These are phyloP conservation scores for Ceratobasidium sp. DNA, from an alignment of 1,284 basidiomycete species.

Conservation along the genomic window DNA sequence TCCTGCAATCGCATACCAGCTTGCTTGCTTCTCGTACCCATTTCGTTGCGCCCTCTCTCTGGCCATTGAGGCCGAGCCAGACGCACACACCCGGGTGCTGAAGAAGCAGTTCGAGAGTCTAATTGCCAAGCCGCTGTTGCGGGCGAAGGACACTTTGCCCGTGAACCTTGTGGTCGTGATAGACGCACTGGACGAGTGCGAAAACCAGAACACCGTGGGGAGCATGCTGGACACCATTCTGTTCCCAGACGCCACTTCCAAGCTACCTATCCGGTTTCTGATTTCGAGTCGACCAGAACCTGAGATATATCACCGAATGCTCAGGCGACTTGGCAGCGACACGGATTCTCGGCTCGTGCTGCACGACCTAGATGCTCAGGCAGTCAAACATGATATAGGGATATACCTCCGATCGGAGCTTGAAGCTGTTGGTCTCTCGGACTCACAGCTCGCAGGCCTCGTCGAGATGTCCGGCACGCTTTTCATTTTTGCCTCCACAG, in stretches of 20 bases:
- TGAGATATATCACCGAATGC: not conserved
- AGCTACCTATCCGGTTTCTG: not conserved
- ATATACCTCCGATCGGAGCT: not conserved
- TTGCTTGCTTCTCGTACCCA: not conserved
- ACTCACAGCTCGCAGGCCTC: too few species aligned
- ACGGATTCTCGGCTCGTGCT: too few species aligned
- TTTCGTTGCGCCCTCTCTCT: not conserved
- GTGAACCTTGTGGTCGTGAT: not conserved
- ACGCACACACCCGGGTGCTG: not conserved
- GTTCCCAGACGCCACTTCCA: too few species aligned
- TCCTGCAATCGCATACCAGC: not conserved
- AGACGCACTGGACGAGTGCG: slow-evolving; percentile 16
- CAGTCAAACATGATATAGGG: not conserved
- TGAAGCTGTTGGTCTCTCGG: too few species aligned
- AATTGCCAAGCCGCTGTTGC: not conserved
- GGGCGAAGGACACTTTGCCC: not conserved
- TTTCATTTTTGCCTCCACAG: too few species aligned
- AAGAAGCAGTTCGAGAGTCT: not conserved
- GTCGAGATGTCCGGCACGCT: too few species aligned
- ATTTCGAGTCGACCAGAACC: slow-evolving; percentile 5
- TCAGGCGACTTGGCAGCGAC: too few species aligned
- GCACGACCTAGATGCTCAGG: not conserved
- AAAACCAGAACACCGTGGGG: not conserved
- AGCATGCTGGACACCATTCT: not conserved
- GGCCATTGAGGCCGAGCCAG: not conserved